phyloP scores from a whole-genome alignment of 345 rosid species.

The Punica granatum region DNA sequence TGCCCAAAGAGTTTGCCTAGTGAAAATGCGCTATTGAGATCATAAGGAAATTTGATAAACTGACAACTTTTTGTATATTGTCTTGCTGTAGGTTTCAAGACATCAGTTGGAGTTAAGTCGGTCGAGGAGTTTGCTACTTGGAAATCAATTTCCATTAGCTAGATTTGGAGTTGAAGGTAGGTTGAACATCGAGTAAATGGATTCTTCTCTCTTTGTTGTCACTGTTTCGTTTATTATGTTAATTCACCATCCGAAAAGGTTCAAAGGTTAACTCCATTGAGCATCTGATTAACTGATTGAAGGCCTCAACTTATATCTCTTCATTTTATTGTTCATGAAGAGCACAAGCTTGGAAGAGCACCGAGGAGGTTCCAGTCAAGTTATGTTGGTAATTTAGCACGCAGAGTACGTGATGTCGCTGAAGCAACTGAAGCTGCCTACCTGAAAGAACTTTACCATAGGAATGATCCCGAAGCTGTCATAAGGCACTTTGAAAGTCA shows the following conservation, averaged over 20 bases:
- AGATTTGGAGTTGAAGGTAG: constrained; percentile 32
- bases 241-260: not conserved
- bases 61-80: not conserved
- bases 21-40: not conserved
- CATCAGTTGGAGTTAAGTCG: constrained; percentile 38
- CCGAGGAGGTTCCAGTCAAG: constrained; percentile 52
- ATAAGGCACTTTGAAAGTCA: constrained; percentile 76
- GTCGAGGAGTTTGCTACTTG: constrained; percentile 30
- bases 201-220: not conserved
- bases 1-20: not conserved
- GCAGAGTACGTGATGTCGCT: constrained; percentile 62
- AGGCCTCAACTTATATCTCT: not conserved
- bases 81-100: constrained; percentile 40
- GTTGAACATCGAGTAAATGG: constrained; percentile 7
- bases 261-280: not conserved
- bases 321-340: constrained; percentile 20
- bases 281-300: not conserved
- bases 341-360: constrained; percentile 17
- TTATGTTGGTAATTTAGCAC: constrained; percentile 72
- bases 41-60: not conserved
- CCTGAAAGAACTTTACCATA: constrained; percentile 62
- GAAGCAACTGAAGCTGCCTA: constrained; percentile 64
- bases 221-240: not conserved
- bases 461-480: constrained; percentile 85
- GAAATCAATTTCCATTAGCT: constrained; percentile 30